These are phyloP conservation scores for Xylaria arbuscula DNA, from an alignment of 2,329 filamentous ascomycete genomes.

Conservation along the genomic window DNA sequence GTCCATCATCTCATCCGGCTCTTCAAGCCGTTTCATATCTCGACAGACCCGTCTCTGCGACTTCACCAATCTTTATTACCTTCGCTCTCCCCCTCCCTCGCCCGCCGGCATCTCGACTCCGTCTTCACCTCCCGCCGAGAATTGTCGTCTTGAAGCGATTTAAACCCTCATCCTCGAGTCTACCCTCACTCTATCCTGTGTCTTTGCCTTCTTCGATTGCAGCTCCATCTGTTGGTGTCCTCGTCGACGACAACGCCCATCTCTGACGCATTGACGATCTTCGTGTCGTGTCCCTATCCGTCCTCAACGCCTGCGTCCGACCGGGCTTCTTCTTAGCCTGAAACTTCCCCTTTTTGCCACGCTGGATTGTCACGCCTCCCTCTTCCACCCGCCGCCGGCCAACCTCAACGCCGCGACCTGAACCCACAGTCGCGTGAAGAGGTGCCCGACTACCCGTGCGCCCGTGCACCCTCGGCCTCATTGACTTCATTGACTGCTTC, in stretches of 20 bases:
- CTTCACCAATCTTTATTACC: constrained; percentile 8
- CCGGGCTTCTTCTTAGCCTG: constrained; percentile 35
- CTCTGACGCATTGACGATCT: not conserved
- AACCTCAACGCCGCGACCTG: constrained; percentile 31
- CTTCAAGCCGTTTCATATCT: constrained; percentile 43
- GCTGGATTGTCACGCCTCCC: constrained; percentile 41
- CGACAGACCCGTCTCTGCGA: constrained; percentile 32
- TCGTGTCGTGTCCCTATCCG: constrained; percentile 4
- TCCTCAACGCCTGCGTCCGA: constrained; percentile 11
- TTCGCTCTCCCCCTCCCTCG: constrained; percentile 22
- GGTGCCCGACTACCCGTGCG: constrained; percentile 25
- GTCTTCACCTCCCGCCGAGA: not conserved
- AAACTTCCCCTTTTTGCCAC: constrained; percentile 34
- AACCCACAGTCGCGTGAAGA: constrained; percentile 31
- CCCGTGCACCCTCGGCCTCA: constrained; percentile 21
- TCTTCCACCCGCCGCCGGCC: constrained; percentile 29
- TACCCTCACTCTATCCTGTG: not conserved
- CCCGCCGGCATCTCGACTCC: constrained; percentile 1
- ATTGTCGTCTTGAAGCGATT: constrained; percentile 13
- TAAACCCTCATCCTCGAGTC: constrained; percentile 14
- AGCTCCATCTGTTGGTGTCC: constrained; percentile 12
- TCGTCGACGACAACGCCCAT: not conserved
- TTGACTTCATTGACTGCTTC: not conserved
- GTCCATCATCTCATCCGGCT: constrained; percentile 24
- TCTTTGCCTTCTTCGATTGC: not conserved